These are phyloP conservation scores for Amesomyces nigricolor DNA, from an alignment of 2,329 filamentous ascomycete genomes.

Conservation along the genomic window DNA sequence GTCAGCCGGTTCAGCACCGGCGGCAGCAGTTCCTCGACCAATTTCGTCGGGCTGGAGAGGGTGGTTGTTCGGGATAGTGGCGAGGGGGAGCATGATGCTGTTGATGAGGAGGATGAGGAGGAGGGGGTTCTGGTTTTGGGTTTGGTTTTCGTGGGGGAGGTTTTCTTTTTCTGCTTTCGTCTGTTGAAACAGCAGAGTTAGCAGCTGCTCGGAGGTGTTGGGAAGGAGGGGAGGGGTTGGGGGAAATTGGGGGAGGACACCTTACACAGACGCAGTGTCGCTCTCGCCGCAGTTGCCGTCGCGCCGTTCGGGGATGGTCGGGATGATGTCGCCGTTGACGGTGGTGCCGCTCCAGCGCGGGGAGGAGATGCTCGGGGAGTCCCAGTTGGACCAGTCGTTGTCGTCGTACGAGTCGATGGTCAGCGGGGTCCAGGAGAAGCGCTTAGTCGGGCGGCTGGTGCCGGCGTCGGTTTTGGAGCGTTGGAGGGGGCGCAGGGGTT, in stretches of 20 bases:
- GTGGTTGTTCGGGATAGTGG: constrained; percentile 23
- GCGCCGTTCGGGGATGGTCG: constrained; percentile 42
- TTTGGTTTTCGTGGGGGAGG: constrained; percentile 23
- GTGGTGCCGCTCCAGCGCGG: constrained; percentile 61
- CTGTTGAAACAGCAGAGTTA: too few relatives aligned
- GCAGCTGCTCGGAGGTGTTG: background rate
- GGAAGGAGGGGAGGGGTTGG: constrained; percentile 1
- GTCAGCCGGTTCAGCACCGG: constrained; percentile 65
- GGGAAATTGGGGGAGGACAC: background rate
- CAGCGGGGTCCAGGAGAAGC: constrained; percentile 56
- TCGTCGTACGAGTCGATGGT: constrained; percentile 54
- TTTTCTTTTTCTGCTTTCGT: constrained; percentile 26
- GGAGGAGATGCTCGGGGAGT: constrained; percentile 48
- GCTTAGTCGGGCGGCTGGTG: constrained; percentile 43
- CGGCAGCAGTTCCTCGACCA: constrained; percentile 55
- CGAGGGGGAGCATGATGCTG: constrained; percentile 19
- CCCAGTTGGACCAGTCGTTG: constrained; percentile 62
- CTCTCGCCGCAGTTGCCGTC: constrained; percentile 46
- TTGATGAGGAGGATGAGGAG: background rate
- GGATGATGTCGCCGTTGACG: constrained; percentile 43
- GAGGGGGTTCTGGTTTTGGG: background rate
- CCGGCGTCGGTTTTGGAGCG: constrained; percentile 31
- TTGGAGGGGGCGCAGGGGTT: constrained; percentile 30
- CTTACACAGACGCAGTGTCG: constrained; percentile 46
- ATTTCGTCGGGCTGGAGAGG: constrained; percentile 33